Evolutionary conservation across 2,329 filamentous ascomycete genomes (phyloP).

Genomic region (Sporothrix euskadiensis): DNA sequence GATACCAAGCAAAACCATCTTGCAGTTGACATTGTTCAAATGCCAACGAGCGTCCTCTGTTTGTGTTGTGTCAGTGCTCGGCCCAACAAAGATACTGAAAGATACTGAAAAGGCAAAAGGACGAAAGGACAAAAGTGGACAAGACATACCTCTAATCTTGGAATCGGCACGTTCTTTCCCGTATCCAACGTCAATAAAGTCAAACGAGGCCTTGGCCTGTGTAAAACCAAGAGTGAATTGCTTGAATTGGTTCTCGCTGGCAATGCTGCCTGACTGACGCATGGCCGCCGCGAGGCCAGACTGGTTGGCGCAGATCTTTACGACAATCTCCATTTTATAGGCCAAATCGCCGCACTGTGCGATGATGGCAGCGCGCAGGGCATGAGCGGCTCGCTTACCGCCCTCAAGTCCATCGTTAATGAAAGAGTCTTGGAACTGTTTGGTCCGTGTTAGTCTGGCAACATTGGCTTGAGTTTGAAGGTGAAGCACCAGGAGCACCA

Average conservation of each 20-base stretch:
- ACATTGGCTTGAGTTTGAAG: too few species aligned
- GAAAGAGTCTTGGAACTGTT: conserved; percentile 59
- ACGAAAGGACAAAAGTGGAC: not conserved
- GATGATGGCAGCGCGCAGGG: conserved; percentile 51
- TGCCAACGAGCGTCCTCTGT: conserved; percentile 58
- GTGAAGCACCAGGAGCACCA: not conserved
- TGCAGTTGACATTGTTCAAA: conserved; percentile 61
- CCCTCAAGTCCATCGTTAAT: conserved; percentile 57
- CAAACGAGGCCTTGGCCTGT: conserved; percentile 59
- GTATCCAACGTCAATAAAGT: conserved; percentile 64
- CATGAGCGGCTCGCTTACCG: conserved; percentile 54
- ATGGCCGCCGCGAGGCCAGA: conserved; percentile 53
- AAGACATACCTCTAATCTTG: conserved; percentile 58
- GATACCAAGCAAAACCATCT: conserved; percentile 61
- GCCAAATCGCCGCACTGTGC: conserved; percentile 48
- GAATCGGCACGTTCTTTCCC: conserved; percentile 60
- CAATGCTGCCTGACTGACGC: conserved; percentile 50
- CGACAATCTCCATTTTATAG: conserved; percentile 58
- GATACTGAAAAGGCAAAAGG: too few species aligned
- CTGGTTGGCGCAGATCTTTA: conserved; percentile 59
- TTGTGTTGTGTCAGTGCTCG: not conserved
- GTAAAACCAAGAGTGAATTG: conserved; percentile 63
- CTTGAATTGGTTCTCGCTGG: conserved; percentile 48
- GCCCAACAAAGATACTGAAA: not conserved
- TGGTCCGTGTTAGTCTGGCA: not conserved